Percentiles rank a stretch among this genome's conserved stretches.
Evolutionary conservation across 1,139 yeast species (phyloP).

Genomic region (Debaryomyces udenii): DNA sequence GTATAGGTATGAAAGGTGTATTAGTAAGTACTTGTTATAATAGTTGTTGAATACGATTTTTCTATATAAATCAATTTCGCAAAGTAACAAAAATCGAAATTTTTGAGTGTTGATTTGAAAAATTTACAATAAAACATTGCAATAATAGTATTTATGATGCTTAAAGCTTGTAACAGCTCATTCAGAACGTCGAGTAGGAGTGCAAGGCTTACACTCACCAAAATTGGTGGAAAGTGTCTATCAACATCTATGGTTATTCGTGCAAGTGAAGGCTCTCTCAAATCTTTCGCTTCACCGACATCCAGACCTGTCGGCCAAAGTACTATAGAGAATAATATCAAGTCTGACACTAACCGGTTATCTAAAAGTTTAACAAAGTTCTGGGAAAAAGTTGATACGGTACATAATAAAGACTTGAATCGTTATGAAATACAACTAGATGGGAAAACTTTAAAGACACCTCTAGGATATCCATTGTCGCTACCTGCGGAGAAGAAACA

Average conservation of each 20-base stretch:
- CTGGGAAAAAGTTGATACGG: slow-evolving; percentile 78
- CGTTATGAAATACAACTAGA: slow-evolving; percentile 66
- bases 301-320: slow-evolving; percentile 33
- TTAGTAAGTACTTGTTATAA: no score
- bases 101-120: not conserved
- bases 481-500: slow-evolving; percentile 63
- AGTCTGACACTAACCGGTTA: slow-evolving; percentile 69
- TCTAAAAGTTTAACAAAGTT: slow-evolving; percentile 74
- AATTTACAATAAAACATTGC: not conserved
- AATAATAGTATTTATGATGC: slow-evolving; percentile 6
- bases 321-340: slow-evolving; percentile 53
- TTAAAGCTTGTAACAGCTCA: slow-evolving; percentile 10
- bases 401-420: slow-evolving; percentile 28
- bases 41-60: no score
- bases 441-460: slow-evolving; percentile 78
- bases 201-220: not conserved
- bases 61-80: no score
- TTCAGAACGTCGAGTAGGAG: slow-evolving; percentile 1
- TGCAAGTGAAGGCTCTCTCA: slow-evolving; percentile 18
- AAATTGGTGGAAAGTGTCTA: not conserved
- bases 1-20: not conserved
- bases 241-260: slow-evolving; percentile 3
- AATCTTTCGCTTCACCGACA: slow-evolving; percentile 12
- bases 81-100: no score
- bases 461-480: slow-evolving; percentile 70